Conservation (phyloP, 768 basidiomycete species). For the Lactarius tabidus region DNA sequence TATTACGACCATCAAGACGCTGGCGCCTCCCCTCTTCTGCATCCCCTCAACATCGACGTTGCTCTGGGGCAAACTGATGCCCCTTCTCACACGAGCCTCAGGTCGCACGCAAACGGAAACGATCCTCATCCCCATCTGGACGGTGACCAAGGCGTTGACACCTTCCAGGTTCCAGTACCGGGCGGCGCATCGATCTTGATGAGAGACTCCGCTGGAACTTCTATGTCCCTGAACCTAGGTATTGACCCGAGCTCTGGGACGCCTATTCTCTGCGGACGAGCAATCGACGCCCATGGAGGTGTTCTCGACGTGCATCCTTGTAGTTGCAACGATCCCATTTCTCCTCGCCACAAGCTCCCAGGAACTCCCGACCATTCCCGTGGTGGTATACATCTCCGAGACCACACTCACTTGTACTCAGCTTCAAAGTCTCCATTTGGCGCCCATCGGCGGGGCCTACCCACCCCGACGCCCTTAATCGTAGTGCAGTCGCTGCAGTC, state of each 20-base stretch:
- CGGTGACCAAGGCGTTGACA: background rate
- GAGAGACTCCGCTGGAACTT: conserved; percentile 10
- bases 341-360: conserved; percentile 2
- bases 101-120: background rate
- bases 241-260: conserved; percentile 17
- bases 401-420: background rate
- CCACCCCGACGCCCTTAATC: conserved; percentile 14
- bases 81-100: background rate
- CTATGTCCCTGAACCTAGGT: conserved; percentile 16
- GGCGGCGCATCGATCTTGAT: conserved; percentile 13
- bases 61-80: background rate
- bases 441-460: background rate
- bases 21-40: background rate
- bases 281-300: conserved; percentile 8
- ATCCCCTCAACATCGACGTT: background rate
- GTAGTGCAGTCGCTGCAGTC: conserved; percentile 11
- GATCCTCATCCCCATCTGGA: background rate
- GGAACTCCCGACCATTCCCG: background rate
- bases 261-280: conserved; percentile 16
- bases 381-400: background rate
- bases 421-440: background rate
- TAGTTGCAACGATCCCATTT: conserved; percentile 7
- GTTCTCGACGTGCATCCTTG: conserved; percentile 17
- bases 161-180: conserved; percentile 3
- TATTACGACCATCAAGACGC: background rate